Conservation (phyloP, 2,329 filamentous ascomycete genomes). For the Madurella mycetomatis region DNA sequence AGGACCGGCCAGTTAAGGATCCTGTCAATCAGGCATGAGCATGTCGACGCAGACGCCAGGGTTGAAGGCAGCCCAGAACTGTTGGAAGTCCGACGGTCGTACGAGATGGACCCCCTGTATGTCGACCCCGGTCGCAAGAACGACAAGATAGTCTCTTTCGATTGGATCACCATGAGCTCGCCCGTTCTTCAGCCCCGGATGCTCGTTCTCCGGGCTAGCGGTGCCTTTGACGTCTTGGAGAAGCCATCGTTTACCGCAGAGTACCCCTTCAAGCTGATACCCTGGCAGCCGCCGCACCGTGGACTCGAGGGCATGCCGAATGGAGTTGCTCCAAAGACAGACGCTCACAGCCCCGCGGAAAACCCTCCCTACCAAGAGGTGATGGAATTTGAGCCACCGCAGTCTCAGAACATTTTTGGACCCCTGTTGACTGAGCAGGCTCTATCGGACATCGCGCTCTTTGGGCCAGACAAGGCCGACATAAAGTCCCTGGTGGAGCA, state of each 20-base stretch:
- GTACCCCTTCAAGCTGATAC: conserved; percentile 56
- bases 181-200: conserved; percentile 53
- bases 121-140: conserved; percentile 48
- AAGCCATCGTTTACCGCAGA: conserved; percentile 55
- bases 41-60: conserved; percentile 37
- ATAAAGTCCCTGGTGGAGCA: conserved; percentile 40
- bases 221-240: conserved; percentile 58
- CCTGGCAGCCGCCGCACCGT: conserved; percentile 57
- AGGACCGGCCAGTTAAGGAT: conserved; percentile 61
- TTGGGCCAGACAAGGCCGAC: conserved; percentile 48
- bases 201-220: conserved; percentile 56
- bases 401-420: conserved; percentile 50
- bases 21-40: conserved; percentile 54
- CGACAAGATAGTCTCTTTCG: conserved; percentile 62
- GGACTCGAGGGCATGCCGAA: conserved; percentile 46
- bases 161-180: conserved; percentile 59
- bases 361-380: conserved; percentile 49
- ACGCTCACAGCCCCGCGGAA: conserved; percentile 30
- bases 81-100: conserved; percentile 54
- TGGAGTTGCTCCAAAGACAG: not conserved
- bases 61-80: conserved; percentile 52
- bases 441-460: conserved; percentile 52
- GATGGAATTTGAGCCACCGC: conserved; percentile 55
- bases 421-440: conserved; percentile 51
- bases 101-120: conserved; percentile 59